These are phyloP conservation scores for Hanseniaspora vineae DNA, from an alignment of 805 yeast genomes.

Conservation along the genomic window DNA sequence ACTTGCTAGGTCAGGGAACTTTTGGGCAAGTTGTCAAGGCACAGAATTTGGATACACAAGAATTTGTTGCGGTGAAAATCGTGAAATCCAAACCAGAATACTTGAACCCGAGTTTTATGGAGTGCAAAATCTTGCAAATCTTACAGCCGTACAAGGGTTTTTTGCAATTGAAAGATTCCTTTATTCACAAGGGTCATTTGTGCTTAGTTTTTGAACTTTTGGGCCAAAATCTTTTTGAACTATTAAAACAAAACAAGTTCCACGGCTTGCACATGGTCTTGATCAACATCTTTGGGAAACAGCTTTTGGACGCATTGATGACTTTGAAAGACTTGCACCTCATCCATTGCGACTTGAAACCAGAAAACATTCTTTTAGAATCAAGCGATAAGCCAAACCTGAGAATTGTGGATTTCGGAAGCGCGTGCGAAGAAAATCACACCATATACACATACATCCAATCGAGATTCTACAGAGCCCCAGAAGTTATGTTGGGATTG, in stretches of 20 bases:
- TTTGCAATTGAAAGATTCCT: conserved; percentile 70
- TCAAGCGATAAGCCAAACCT: conserved; percentile 63
- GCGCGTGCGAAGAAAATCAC: conserved; percentile 86
- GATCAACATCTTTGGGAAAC: conserved; percentile 67
- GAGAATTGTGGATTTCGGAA: conserved; percentile 91
- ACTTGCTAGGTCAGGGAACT: conserved; percentile 89
- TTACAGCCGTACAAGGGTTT: conserved; percentile 67
- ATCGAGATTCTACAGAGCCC: conserved; percentile 85
- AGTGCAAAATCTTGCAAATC: conserved; percentile 74
- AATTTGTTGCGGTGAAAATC: conserved; percentile 87
- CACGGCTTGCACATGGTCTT: conserved; percentile 75
- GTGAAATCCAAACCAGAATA: conserved; percentile 87
- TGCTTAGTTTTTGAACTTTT: conserved; percentile 87
- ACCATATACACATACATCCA: conserved; percentile 86
- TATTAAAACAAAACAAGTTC: conserved; percentile 85
- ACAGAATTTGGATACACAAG: conserved; percentile 55
- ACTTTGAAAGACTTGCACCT: conserved; percentile 71
- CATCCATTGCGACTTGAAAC: conserved; percentile 94
- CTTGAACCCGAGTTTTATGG: conserved; percentile 82
- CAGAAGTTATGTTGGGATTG: conserved; percentile 84
- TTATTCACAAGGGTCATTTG: conserved; percentile 82
- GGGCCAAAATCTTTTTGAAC: conserved; percentile 78
- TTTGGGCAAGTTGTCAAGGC: conserved; percentile 98
- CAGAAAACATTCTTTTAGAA: conserved; percentile 79
- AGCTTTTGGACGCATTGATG: conserved; percentile 67